Conservation (phyloP, 1,139 yeast species). For the Kluyveromyces sp. region DNA sequence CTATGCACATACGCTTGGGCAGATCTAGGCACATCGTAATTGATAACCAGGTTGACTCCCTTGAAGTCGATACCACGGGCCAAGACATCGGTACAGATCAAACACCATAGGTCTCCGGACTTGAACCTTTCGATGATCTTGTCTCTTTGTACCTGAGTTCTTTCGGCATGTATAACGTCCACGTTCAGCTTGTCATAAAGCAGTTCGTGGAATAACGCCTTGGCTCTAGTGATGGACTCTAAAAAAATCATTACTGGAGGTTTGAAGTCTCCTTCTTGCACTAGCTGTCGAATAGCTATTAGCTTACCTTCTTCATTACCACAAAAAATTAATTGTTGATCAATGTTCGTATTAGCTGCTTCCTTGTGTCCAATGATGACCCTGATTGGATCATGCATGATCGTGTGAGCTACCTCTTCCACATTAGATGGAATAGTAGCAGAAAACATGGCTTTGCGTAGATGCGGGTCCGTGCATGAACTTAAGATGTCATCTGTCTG, state of each 20-base stretch:
- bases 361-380: constrained; percentile 90
- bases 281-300: constrained; percentile 82
- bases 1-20: constrained; percentile 96
- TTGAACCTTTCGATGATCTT: constrained; percentile 77
- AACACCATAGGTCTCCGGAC: constrained; percentile 89
- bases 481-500: constrained; percentile 84
- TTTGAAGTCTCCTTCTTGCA: constrained; percentile 74
- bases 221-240: constrained; percentile 89
- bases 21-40: constrained; percentile 91
- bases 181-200: constrained; percentile 86
- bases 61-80: constrained; percentile 97
- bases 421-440: constrained; percentile 95
- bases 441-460: constrained; percentile 75
- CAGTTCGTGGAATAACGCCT: constrained; percentile 87
- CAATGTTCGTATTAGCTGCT: constrained; percentile 79
- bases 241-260: constrained; percentile 92
- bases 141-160: constrained; percentile 84
- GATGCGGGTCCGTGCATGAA: constrained; percentile 43
- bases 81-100: constrained; percentile 92
- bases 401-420: constrained; percentile 77
- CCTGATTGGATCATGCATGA: constrained; percentile 75
- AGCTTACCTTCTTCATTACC: constrained; percentile 95
- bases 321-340: constrained; percentile 76
- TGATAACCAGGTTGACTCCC: constrained; percentile 89
- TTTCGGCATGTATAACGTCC: constrained; percentile 93